These are phyloP conservation scores for Phialophora macrospora DNA, from an alignment of 2,329 filamentous ascomycete species.

Conservation along the genomic window DNA sequence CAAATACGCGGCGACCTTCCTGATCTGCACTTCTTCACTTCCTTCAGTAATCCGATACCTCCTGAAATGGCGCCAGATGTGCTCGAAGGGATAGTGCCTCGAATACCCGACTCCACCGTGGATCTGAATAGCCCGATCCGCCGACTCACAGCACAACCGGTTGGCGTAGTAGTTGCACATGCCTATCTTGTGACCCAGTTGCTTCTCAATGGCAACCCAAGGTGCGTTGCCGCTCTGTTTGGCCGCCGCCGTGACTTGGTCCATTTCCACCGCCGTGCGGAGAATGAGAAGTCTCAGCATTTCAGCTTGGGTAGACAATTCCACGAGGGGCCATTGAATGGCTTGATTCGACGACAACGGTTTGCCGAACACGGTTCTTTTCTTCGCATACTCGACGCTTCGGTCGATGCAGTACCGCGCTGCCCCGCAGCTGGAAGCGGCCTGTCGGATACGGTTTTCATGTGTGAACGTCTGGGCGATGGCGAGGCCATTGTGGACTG, in stretches of 20 bases:
- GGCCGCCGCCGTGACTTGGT: conserved; percentile 46
- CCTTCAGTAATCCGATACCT: conserved; percentile 68
- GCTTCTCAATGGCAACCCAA: conserved; percentile 61
- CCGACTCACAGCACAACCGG: conserved; percentile 63
- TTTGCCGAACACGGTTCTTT: conserved; percentile 61
- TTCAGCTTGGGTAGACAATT: conserved; percentile 65
- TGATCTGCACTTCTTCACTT: conserved; percentile 69
- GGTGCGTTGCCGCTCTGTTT: conserved; percentile 44
- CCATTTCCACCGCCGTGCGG: conserved; percentile 67
- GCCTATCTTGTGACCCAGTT: conserved; percentile 64
- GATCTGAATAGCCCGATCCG: conserved; percentile 67
- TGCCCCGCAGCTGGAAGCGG: conserved; percentile 63
- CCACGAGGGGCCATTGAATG: conserved; percentile 68
- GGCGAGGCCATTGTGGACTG: conserved; percentile 59
- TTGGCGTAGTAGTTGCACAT: conserved; percentile 73
- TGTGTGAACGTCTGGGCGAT: conserved; percentile 70
- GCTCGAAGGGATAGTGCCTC: conserved; percentile 65
- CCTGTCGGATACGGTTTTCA: conserved; percentile 69
- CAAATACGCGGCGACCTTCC: conserved; percentile 65
- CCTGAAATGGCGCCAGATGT: conserved; percentile 68
- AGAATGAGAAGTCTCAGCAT: conserved; percentile 67
- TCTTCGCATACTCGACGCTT: conserved; percentile 61
- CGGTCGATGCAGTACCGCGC: conserved; percentile 65
- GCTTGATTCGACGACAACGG: conserved; percentile 64
- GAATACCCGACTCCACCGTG: conserved; percentile 65